phyloP scores from a whole-genome alignment of 2,329 filamentous ascomycete genomes.

The Calonectria multiphialidica region DNA sequence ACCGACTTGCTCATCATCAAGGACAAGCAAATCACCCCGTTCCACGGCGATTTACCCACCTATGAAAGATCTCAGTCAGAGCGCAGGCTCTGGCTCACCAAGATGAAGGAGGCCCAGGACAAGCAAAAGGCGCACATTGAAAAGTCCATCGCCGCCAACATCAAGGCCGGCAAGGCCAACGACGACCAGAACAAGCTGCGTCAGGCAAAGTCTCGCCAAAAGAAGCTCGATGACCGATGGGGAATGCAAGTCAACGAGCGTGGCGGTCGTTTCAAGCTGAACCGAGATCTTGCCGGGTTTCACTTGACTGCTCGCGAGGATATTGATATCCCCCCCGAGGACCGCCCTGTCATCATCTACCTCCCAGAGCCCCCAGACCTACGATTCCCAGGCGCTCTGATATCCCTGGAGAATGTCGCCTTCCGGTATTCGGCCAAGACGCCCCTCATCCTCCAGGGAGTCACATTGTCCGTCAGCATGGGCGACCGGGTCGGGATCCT shows the following conservation, averaged over 20 bases:
- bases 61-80: constrained; percentile 79
- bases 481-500: constrained; percentile 82
- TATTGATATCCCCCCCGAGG: constrained; percentile 77
- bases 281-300: constrained; percentile 76
- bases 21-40: constrained; percentile 78
- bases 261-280: constrained; percentile 84
- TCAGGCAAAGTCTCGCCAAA: constrained; percentile 87
- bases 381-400: constrained; percentile 79
- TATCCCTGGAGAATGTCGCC: constrained; percentile 77
- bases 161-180: constrained; percentile 80
- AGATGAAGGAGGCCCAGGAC: constrained; percentile 86
- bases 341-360: constrained; percentile 67
- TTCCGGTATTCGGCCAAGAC: constrained; percentile 70
- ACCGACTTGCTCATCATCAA: constrained; percentile 83
- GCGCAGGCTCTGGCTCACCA: constrained; percentile 74
- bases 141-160: constrained; percentile 79
- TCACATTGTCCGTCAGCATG: constrained; percentile 77
- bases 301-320: constrained; percentile 70
- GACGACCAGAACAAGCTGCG: constrained; percentile 88
- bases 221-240: constrained; percentile 86
- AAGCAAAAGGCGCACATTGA: constrained; percentile 85
- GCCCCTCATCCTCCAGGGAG: constrained; percentile 66
- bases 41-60: constrained; percentile 78
- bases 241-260: constrained; percentile 79
- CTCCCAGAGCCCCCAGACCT: constrained; percentile 76